Evolutionary conservation across 2,329 filamentous ascomycete species (phyloP).

Genomic region (Apiospora hydei): DNA sequence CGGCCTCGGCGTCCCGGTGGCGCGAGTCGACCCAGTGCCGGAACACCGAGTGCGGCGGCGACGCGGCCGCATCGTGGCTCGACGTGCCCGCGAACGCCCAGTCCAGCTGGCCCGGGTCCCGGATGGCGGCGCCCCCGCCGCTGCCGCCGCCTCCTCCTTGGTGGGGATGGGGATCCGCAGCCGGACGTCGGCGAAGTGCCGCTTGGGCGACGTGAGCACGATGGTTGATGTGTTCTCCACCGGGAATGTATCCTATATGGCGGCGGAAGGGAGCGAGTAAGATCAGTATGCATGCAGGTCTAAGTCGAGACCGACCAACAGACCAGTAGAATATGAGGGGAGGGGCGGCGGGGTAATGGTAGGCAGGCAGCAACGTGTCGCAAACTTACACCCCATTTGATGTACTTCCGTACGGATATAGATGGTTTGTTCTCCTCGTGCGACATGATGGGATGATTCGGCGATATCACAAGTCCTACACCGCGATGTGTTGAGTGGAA

Average conservation of each 20-base stretch:
- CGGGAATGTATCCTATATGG: slow-evolving; percentile 47
- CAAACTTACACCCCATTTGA: slow-evolving; percentile 54
- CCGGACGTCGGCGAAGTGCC: slow-evolving; percentile 69
- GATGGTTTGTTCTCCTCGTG: slow-evolving; percentile 25
- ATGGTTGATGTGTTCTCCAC: slow-evolving; percentile 69
- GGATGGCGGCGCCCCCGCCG: slow-evolving; percentile 17
- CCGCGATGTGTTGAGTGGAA: neutral
- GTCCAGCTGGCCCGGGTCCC: slow-evolving; percentile 51
- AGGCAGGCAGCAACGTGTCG: neutral
- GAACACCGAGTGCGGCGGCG: slow-evolving; percentile 53
- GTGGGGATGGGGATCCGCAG: slow-evolving; percentile 48
- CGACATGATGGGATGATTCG: neutral
- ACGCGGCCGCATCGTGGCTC: slow-evolving; percentile 35
- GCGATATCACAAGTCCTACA: neutral
- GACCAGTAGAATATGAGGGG: neutral
- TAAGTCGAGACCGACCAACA: no score
- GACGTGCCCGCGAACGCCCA: slow-evolving; percentile 70
- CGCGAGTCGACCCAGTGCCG: slow-evolving; percentile 68
- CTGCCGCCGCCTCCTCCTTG: neutral
- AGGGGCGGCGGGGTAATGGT: neutral
- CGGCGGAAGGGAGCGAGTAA: neutral
- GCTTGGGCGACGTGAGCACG: slow-evolving; percentile 66
- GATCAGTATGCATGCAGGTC: neutral
- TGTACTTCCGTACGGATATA: slow-evolving; percentile 66
- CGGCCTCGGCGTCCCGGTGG: slow-evolving; percentile 44